Conservation (phyloP, 2,329 filamentous ascomycete species). For the Colletotrichum sp. region DNA sequence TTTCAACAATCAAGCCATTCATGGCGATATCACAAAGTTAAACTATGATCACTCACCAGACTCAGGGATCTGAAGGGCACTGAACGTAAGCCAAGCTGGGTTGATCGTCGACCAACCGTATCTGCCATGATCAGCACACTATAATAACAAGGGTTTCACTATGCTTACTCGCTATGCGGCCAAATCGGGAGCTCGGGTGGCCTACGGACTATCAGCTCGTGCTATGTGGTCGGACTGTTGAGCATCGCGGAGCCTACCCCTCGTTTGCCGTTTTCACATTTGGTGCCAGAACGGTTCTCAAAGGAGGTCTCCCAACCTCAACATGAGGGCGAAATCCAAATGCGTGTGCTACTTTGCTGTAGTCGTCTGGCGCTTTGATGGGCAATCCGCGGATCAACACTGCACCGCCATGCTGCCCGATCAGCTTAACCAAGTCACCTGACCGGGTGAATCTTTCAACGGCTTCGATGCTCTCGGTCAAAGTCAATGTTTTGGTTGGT, state of each 20-base stretch:
- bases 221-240: not conserved
- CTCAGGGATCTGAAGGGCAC: conserved; percentile 20
- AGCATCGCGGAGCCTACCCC: conserved; percentile 24
- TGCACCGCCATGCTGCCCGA: conserved; percentile 35
- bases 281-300: conserved; percentile 33
- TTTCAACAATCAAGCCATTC: not conserved
- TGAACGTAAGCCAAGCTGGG: conserved; percentile 39
- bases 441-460: conserved; percentile 25
- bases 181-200: conserved; percentile 42
- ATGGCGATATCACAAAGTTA: not conserved
- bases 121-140: not conserved
- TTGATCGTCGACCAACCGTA: conserved; percentile 42
- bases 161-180: conserved; percentile 36
- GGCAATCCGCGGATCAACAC: conserved; percentile 35
- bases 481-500: not conserved
- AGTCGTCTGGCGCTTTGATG: conserved; percentile 34
- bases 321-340: conserved; percentile 37
- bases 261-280: conserved; percentile 43
- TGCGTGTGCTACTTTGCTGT: conserved; percentile 36
- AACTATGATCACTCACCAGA: conserved; percentile 30
- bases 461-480: conserved; percentile 19
- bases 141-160: not conserved
- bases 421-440: conserved; percentile 27
- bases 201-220: not conserved
- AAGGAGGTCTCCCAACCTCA: conserved; percentile 37